These are phyloP conservation scores for Penicillium cataractarum DNA, from an alignment of 495 filamentous ascomycete species.

Conservation along the genomic window DNA sequence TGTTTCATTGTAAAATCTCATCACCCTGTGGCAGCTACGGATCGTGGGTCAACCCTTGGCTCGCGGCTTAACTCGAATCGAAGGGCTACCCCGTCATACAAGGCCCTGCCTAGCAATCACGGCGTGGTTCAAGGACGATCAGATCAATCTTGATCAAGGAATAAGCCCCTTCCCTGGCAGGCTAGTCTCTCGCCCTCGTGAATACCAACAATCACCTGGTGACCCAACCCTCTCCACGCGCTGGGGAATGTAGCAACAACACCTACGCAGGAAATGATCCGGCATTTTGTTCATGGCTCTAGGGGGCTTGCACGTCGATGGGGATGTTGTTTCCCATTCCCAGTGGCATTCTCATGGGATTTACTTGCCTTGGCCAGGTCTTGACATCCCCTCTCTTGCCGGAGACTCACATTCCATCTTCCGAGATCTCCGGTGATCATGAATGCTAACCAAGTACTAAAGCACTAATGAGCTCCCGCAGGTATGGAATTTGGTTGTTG, in stretches of 20 bases:
- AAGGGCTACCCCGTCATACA: constrained; percentile 12
- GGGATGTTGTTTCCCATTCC: constrained; percentile 27
- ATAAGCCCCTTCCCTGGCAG: constrained; percentile 17
- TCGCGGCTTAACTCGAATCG: not conserved
- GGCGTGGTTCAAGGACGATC: not conserved
- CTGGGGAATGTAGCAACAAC: constrained; percentile 27
- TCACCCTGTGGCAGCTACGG: not conserved
- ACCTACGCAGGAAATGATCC: constrained; percentile 7
- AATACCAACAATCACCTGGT: constrained; percentile 23
- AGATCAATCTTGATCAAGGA: not conserved
- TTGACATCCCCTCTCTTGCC: constrained; percentile 4
- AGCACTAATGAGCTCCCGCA: constrained; percentile 23
- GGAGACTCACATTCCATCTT: constrained; percentile 25
- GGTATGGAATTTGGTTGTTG: not conserved
- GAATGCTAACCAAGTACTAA: constrained; percentile 33
- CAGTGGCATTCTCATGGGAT: constrained; percentile 27
- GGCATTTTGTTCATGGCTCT: constrained; percentile 23
- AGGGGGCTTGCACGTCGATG: not conserved
- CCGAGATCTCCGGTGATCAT: constrained; percentile 15
- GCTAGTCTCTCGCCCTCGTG: constrained; percentile 12
- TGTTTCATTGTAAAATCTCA: constrained; percentile 5
- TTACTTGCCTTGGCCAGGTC: constrained; percentile 1
- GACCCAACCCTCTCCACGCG: constrained; percentile 16
- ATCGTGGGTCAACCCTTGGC: not conserved
- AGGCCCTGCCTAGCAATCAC: not conserved